Conservation (phyloP, 371 early-diverging fungal genomes). For the Rhizopus arrhizus region DNA sequence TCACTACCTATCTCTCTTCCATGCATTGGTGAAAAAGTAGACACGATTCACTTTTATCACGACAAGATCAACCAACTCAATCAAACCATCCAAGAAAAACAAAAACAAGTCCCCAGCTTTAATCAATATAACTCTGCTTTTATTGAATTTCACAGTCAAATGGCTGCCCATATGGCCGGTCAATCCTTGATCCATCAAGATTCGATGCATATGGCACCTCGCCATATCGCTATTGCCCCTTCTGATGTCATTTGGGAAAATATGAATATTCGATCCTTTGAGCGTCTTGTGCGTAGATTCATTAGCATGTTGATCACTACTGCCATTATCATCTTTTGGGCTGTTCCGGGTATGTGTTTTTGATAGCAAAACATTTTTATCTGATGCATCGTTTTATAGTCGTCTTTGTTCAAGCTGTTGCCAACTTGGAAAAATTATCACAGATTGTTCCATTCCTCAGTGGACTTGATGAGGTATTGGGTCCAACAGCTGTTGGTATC, state of each 20-base stretch:
- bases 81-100: constrained; percentile 48
- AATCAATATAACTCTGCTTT: constrained; percentile 70
- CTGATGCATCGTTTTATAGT: constrained; percentile 22
- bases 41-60: constrained; percentile 63
- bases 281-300: constrained; percentile 59
- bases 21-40: constrained; percentile 67
- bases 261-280: constrained; percentile 61
- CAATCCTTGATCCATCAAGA: constrained; percentile 68
- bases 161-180: constrained; percentile 84
- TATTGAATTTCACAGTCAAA: constrained; percentile 78
- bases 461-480: constrained; percentile 33
- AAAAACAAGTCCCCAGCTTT: constrained; percentile 22
- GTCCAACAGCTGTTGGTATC: constrained; percentile 54
- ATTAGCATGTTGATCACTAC: constrained; percentile 50
- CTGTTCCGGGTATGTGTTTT: constrained; percentile 52
- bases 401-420: constrained; percentile 62
- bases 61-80: constrained; percentile 60
- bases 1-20: constrained; percentile 48
- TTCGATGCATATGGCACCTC: constrained; percentile 72
- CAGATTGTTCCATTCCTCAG: constrained; percentile 51
- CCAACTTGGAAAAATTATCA: constrained; percentile 63
- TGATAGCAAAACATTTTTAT: neutral
- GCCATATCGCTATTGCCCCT: constrained; percentile 67
- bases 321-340: constrained; percentile 73
- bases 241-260: constrained; percentile 86